Conservation (phyloP, 805 yeast genomes). For the Babjeviella inositovora region DNA sequence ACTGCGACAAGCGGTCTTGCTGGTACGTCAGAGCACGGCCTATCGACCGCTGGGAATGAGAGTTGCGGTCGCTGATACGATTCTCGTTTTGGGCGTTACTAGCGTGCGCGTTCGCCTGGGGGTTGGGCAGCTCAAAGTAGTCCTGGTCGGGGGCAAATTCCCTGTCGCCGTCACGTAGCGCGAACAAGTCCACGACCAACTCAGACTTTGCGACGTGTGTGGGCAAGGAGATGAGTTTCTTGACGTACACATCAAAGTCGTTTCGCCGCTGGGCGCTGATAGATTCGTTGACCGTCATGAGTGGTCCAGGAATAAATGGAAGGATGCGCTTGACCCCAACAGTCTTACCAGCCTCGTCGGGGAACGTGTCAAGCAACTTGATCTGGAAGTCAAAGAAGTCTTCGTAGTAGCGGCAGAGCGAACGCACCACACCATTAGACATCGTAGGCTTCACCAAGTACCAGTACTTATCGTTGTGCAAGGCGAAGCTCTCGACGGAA, state of each 20-base stretch:
- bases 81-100: slow-evolving; percentile 9
- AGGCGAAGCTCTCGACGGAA: slow-evolving; percentile 62
- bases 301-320: slow-evolving; percentile 94
- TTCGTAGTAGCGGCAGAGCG: slow-evolving; percentile 79
- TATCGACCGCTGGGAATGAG: background rate
- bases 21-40: slow-evolving; percentile 15
- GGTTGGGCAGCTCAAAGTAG: slow-evolving; percentile 2
- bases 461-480: slow-evolving; percentile 83
- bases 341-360: slow-evolving; percentile 82
- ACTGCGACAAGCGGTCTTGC: slow-evolving; percentile 35
- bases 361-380: slow-evolving; percentile 65
- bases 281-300: slow-evolving; percentile 74
- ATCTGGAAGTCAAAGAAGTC: slow-evolving; percentile 94
- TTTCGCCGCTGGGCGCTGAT: slow-evolving; percentile 36
- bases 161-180: slow-evolving; percentile 46
- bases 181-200: slow-evolving; percentile 59
- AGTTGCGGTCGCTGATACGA: slow-evolving; percentile 18
- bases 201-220: slow-evolving; percentile 54
- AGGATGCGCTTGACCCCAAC: slow-evolving; percentile 63
- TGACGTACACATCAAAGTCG: slow-evolving; percentile 38
- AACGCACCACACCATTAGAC: slow-evolving; percentile 52
- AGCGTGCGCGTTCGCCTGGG: slow-evolving; percentile 2
- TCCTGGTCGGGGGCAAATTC: slow-evolving; percentile 14
- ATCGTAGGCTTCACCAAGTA: slow-evolving; percentile 57
- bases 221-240: slow-evolving; percentile 55